phyloP scores from a whole-genome alignment of 2,329 filamentous ascomycete genomes.

The Fusarium sp. region DNA sequence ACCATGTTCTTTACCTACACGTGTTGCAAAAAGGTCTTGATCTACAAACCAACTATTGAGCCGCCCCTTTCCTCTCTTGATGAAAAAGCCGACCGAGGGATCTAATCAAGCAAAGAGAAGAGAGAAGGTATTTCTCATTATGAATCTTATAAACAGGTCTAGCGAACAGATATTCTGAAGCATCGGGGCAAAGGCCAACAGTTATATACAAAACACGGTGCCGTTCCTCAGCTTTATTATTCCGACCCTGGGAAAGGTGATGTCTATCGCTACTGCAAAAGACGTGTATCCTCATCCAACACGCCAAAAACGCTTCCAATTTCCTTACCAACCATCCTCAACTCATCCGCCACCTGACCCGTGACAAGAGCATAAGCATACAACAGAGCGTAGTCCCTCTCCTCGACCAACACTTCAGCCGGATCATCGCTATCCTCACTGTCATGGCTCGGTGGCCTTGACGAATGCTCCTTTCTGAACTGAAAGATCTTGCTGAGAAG shows the following conservation, averaged over 20 bases:
- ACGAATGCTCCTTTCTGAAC: slow-evolving; percentile 75
- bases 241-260: accelerated
- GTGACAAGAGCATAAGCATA: slow-evolving; percentile 88
- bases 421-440: slow-evolving; percentile 32
- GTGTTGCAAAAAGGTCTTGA: no score
- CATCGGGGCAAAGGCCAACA: no score
- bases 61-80: no score
- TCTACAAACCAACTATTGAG: no score
- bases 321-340: slow-evolving; percentile 68
- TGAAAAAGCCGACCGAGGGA: no score
- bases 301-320: slow-evolving; percentile 36
- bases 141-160: no score
- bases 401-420: slow-evolving; percentile 59
- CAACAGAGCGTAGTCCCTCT: slow-evolving; percentile 87
- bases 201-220: neutral
- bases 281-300: slow-evolving; percentile 32
- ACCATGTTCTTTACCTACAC: no score
- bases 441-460: slow-evolving; percentile 42
- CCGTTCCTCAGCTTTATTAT: neutral
- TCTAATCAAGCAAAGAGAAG: no score
- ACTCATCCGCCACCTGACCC: slow-evolving; percentile 72
- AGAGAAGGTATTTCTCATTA: no score
- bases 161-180: no score
- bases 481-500: slow-evolving; percentile 87
- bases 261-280: slow-evolving; percentile 15